These are phyloP conservation scores for Wallemia hederae DNA, from an alignment of 1,284 basidiomycete species.

Conservation along the genomic window DNA sequence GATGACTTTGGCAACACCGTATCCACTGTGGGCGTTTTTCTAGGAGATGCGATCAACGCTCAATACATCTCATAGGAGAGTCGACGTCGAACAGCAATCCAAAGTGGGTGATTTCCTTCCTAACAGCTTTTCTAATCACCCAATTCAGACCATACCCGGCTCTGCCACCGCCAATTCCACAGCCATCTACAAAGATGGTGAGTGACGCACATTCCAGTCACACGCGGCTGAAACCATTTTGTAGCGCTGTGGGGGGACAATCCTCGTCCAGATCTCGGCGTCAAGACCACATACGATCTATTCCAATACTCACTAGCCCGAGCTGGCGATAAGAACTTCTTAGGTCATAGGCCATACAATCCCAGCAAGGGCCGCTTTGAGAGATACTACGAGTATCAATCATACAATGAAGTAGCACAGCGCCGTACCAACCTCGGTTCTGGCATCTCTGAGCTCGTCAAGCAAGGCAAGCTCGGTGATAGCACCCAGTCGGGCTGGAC, in stretches of 20 bases:
- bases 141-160: not conserved
- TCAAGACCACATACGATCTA: not conserved
- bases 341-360: not conserved
- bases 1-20: not conserved
- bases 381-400: not conserved
- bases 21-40: not conserved
- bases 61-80: not conserved
- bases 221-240: not conserved
- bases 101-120: not conserved
- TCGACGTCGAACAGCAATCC: not conserved
- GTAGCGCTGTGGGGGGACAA: not conserved
- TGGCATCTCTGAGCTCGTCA: not conserved
- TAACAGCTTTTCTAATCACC: not conserved
- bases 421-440: not conserved
- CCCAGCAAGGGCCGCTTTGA: not conserved
- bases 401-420: not conserved
- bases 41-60: not conserved
- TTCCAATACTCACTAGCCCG: not conserved
- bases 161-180: not conserved
- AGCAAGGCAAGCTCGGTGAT: not conserved
- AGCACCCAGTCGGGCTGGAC: constrained; percentile 15
- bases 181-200: not conserved
- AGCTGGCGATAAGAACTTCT: not conserved
- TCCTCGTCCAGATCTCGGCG: not conserved
- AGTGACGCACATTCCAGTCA: not conserved